A percentile compares a stretch with the other conserved stretches of the same genome.
Conservation (phyloP, 495 filamentous ascomycete genomes). For the Cercophora sp. region DNA sequence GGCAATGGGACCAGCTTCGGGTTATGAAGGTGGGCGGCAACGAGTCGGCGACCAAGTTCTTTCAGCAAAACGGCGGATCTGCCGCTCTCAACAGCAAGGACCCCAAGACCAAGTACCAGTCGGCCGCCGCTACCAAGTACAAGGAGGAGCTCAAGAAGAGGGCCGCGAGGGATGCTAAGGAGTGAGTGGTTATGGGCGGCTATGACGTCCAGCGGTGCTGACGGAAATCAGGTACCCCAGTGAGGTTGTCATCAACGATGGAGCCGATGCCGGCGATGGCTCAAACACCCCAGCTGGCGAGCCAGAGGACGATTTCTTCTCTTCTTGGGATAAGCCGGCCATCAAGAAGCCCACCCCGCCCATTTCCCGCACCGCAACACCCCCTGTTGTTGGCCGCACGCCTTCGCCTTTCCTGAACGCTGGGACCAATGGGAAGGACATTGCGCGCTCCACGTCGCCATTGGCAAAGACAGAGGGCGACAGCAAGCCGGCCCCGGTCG, state of each 20-base stretch:
- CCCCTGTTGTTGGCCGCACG: constrained; percentile 77
- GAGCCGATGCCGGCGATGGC: constrained; percentile 57
- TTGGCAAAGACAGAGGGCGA: constrained; percentile 58
- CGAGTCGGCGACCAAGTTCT: constrained; percentile 96
- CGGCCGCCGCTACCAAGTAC: constrained; percentile 84
- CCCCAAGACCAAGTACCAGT: constrained; percentile 93
- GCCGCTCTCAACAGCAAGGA: constrained; percentile 95
- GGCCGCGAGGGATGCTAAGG: constrained; percentile 71
- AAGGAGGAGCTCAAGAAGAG: constrained; percentile 90
- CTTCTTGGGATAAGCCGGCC: constrained; percentile 94
- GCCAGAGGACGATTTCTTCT: constrained; percentile 91
- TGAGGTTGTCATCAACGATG: constrained; percentile 81
- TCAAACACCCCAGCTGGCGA: constrained; percentile 71
- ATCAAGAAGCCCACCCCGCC: constrained; percentile 97
- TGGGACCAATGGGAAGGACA: constrained; percentile 59
- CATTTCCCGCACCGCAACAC: constrained; percentile 84
- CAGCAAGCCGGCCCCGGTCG: constrained; percentile 37
- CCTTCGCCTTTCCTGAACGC: constrained; percentile 84
- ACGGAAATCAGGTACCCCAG: constrained; percentile 62
- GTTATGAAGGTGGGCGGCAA: constrained; percentile 99
- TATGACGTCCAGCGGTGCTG: constrained; percentile 7
- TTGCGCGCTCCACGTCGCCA: constrained; percentile 73
- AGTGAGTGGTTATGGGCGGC: constrained; percentile 50
- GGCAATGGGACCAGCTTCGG: constrained; percentile 98
- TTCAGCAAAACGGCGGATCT: constrained; percentile 90